Percentiles rank a stretch among this genome's conserved stretches.
Conservation (phyloP, 2,329 filamentous ascomycete species). For the Cadophora sp. region DNA sequence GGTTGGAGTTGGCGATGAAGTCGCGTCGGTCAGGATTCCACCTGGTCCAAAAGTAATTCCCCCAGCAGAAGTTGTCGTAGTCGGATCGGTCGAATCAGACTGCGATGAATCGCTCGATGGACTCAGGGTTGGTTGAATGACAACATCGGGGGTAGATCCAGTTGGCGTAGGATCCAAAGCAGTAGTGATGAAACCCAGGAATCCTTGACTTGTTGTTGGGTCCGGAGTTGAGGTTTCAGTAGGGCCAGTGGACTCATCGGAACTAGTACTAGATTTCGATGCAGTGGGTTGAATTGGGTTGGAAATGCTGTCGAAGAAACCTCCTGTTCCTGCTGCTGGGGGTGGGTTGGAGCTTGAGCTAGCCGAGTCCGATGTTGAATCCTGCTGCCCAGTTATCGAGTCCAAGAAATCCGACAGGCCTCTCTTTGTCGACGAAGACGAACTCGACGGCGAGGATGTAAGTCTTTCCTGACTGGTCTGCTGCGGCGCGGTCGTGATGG, state of each 20-base stretch:
- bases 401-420: conserved; percentile 36
- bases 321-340: conserved; percentile 18
- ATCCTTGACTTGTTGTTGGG: neutral
- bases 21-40: conserved; percentile 37
- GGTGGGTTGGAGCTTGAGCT: conserved; percentile 13
- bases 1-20: conserved; percentile 23
- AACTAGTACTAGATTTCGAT: conserved; percentile 19
- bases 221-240: conserved; percentile 6
- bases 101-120: conserved; percentile 3
- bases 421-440: conserved; percentile 22
- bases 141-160: conserved; percentile 21
- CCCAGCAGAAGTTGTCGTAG: conserved; percentile 29
- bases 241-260: neutral
- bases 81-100: conserved; percentile 13
- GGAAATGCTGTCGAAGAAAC: conserved; percentile 9
- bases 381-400: conserved; percentile 23
- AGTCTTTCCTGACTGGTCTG: conserved; percentile 28
- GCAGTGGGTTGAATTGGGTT: conserved; percentile 16
- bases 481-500: conserved; percentile 31
- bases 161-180: conserved; percentile 25
- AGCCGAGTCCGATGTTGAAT: conserved; percentile 11
- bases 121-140: conserved; percentile 30
- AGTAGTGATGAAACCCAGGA: neutral
- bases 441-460: conserved; percentile 20
- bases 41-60: conserved; percentile 44